Evolutionary conservation across 2,329 filamentous ascomycete species (phyloP), one percentile per base, ranked within the genome.

Genomic region (Colletotrichum eleusines): DNA sequence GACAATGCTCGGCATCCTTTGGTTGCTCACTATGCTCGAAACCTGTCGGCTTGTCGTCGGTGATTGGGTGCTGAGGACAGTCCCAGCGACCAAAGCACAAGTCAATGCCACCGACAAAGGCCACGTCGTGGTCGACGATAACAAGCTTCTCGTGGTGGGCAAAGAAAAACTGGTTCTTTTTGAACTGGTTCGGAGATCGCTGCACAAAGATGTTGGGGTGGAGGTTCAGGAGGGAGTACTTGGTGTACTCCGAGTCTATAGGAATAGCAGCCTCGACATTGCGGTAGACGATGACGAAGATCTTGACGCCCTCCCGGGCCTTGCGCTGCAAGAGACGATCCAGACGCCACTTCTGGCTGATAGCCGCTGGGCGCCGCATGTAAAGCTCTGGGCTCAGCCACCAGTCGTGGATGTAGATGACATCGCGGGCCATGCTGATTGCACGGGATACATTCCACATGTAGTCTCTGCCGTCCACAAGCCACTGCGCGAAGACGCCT

Each of bases 371-470:
- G 69, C 96, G 89, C 71, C 96, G 90, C 90, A 98, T 91, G 83
- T 99, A 99, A 54, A 99, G 84, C 81, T 99, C 95, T 1, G 96
- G 96, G 75, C 94, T 98, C 50, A 99, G 84, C 96, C 96, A 99
- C 96, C 96, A 99, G 80, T 98, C 96, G 79, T 99, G 96, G 73
- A 99, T 98, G 81, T 98, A 98, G 75, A 99, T 95, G 72, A 98
- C 95, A 82, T 98, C 96, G 76, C 94, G 94, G 11, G 96, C 96
- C 90, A 98, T 97, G 78, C 94, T 96, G 76, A 99, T 97, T 16
- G 96, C 96, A 74, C 95, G 90, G 14, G 95, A 98, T 9, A 98
- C 94, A 79, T 98, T 97, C 96, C 96, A 99, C 95, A 98, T 98
- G 84, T 98, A 97, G 79, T 99, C 96, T 75, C 96, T 90, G 20